Conservation (phyloP, 805 yeast genomes). For the Metschnikowia hibisci region DNA sequence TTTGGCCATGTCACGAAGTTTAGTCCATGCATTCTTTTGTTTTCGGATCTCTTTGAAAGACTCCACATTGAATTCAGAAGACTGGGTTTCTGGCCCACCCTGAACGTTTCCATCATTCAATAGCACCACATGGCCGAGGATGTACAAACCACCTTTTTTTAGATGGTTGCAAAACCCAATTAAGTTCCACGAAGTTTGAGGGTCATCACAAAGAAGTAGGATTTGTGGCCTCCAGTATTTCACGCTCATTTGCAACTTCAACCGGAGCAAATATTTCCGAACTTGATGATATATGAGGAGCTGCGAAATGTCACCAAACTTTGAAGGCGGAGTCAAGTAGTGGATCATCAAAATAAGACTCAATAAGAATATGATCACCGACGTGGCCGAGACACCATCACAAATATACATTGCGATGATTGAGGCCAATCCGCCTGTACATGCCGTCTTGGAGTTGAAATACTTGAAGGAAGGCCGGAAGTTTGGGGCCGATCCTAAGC, state of each 20-base stretch:
- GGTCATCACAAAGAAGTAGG: conserved; percentile 81
- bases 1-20: conserved; percentile 69
- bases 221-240: conserved; percentile 99
- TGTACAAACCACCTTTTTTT: conserved; percentile 92
- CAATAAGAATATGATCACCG: conserved; percentile 62
- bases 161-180: conserved; percentile 90
- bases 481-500: conserved; percentile 94
- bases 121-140: conserved; percentile 87
- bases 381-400: conserved; percentile 83
- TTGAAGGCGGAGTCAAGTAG: conserved; percentile 88
- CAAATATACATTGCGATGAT: conserved; percentile 88
- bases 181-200: conserved; percentile 86
- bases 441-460: conserved; percentile 79
- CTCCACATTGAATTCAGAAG: conserved; percentile 29
- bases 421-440: conserved; percentile 65
- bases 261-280: conserved; percentile 76
- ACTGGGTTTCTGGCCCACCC: conserved; percentile 1
- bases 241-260: conserved; percentile 83
- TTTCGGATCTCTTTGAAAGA: conserved; percentile 64
- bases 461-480: conserved; percentile 93
- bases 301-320: conserved; percentile 98
- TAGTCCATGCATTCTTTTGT: conserved; percentile 79
- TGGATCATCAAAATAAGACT: conserved; percentile 76
- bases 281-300: conserved; percentile 94
- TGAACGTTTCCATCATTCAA: conserved; percentile 37